These are phyloP conservation scores for Debaryomycetaceae sp. DNA, from an alignment of 1,139 yeast species.

Conservation along the genomic window DNA sequence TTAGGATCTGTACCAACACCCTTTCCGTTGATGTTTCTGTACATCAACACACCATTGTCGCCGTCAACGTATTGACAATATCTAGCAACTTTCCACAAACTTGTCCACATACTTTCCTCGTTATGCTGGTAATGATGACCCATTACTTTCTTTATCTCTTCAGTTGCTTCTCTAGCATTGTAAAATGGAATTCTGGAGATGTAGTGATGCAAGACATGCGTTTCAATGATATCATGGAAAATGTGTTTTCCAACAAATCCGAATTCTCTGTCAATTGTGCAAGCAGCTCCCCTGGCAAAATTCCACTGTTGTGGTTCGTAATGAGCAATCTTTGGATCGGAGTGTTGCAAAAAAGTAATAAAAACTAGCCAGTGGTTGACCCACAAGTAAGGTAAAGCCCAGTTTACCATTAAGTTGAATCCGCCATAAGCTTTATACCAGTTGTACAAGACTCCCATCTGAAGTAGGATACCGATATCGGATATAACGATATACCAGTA, in stretches of 20 bases:
- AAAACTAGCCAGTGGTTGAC: slow-evolving; percentile 66
- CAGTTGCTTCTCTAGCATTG: slow-evolving; percentile 59
- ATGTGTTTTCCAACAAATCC: slow-evolving; percentile 57
- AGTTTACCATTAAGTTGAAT: slow-evolving; percentile 47
- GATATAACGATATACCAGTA: slow-evolving; percentile 53
- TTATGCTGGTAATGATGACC: slow-evolving; percentile 52
- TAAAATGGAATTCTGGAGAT: slow-evolving; percentile 62
- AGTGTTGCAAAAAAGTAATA: slow-evolving; percentile 59
- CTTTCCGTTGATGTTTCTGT: slow-evolving; percentile 50
- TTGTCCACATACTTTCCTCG: slow-evolving; percentile 56
- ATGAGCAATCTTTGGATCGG: slow-evolving; percentile 57
- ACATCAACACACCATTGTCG: slow-evolving; percentile 58
- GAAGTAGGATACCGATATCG: slow-evolving; percentile 50
- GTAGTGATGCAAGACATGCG: slow-evolving; percentile 62
- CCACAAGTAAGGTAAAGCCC: slow-evolving; percentile 54
- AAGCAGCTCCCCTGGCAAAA: slow-evolving; percentile 66
- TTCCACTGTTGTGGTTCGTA: slow-evolving; percentile 57
- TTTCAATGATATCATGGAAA: slow-evolving; percentile 63
- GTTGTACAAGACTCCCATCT: slow-evolving; percentile 39
- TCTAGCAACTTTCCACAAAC: slow-evolving; percentile 56
- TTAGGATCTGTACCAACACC: slow-evolving; percentile 42
- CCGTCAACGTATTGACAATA: slow-evolving; percentile 60
- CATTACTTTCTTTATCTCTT: slow-evolving; percentile 57
- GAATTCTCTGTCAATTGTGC: slow-evolving; percentile 59
- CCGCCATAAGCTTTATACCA: slow-evolving; percentile 48